Conservation (phyloP, 805 yeast genomes). For the Candida yuanshanica region DNA sequence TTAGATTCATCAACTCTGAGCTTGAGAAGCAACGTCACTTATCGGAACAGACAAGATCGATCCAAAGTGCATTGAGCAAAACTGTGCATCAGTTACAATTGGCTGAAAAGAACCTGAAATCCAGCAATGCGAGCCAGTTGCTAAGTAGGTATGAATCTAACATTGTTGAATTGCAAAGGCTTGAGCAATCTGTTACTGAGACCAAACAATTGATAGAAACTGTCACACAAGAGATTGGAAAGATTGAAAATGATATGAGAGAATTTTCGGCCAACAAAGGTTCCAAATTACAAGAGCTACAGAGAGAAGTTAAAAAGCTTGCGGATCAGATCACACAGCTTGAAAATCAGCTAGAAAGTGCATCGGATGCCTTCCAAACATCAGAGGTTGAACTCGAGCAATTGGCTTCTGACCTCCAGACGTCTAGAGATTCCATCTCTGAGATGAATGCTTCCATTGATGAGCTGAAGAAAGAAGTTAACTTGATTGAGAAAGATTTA, state of each 20-base stretch:
- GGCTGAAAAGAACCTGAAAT: conserved; percentile 47
- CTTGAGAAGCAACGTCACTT: conserved; percentile 37
- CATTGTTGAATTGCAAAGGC: conserved; percentile 37
- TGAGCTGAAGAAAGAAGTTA: conserved; percentile 28
- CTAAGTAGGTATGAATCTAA: conserved; percentile 44
- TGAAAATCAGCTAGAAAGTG: conserved; percentile 37
- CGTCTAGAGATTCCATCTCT: conserved; percentile 36
- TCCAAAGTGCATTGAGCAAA: conserved; percentile 54
- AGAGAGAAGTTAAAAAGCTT: conserved; percentile 43
- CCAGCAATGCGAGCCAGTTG: conserved; percentile 52
- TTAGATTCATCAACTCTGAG: conserved; percentile 34
- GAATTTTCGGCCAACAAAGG: conserved; percentile 81
- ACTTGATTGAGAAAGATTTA: conserved; percentile 23
- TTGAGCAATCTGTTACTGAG: conserved; percentile 33
- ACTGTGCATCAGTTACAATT: conserved; percentile 54
- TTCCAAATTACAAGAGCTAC: conserved; percentile 63
- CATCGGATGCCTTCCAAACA: conserved; percentile 52
- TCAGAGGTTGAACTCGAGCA: conserved; percentile 71
- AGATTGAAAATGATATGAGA: conserved; percentile 67
- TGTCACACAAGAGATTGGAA: conserved; percentile 39
- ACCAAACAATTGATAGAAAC: conserved; percentile 28
- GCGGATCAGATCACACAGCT: conserved; percentile 28
- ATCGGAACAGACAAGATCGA: conserved; percentile 42
- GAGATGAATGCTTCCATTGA: conserved; percentile 30
- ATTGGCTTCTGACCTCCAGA: conserved; percentile 46